Evolutionary conservation across 2,329 filamentous ascomycete genomes (phyloP).

Genomic region (Botrytis sinoallii): DNA sequence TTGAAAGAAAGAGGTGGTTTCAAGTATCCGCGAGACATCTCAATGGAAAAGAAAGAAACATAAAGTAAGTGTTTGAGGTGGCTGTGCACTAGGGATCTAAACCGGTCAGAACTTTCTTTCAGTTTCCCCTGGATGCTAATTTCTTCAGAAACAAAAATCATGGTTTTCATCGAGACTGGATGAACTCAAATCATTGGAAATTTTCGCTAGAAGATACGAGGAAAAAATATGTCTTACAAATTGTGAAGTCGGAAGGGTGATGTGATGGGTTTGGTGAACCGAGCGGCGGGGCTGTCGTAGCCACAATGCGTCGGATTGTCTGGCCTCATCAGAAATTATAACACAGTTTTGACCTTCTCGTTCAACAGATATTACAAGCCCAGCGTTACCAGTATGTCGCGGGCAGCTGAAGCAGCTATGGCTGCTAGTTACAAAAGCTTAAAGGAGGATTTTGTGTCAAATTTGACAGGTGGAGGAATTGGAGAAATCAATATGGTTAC

Average conservation of each 20-base stretch:
- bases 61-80: not conserved
- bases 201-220: not conserved
- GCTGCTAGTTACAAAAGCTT: constrained; percentile 74
- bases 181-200: not conserved
- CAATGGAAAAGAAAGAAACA: not conserved
- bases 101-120: constrained; percentile 1
- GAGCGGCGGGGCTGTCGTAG: not conserved
- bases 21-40: constrained; percentile 8
- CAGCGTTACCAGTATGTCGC: constrained; percentile 28
- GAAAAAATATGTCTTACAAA: not conserved
- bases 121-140: not conserved
- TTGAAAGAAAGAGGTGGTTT: not conserved
- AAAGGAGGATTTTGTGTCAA: constrained; percentile 95
- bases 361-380: not conserved
- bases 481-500: constrained; percentile 85
- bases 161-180: not conserved
- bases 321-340: constrained; percentile 7
- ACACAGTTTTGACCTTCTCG: not conserved
- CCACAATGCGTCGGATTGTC: not conserved
- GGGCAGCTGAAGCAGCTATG: constrained; percentile 38
- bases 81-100: not conserved
- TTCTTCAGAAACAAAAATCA: not conserved
- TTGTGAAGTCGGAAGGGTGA: not conserved
- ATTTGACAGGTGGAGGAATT: constrained; percentile 78
- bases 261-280: not conserved